A percentile compares a stretch with the other conserved stretches of the same genome.
Evolutionary conservation across 352 stramenopile genomes (phyloP).

Genomic region (Globisporangium barbulae): DNA sequence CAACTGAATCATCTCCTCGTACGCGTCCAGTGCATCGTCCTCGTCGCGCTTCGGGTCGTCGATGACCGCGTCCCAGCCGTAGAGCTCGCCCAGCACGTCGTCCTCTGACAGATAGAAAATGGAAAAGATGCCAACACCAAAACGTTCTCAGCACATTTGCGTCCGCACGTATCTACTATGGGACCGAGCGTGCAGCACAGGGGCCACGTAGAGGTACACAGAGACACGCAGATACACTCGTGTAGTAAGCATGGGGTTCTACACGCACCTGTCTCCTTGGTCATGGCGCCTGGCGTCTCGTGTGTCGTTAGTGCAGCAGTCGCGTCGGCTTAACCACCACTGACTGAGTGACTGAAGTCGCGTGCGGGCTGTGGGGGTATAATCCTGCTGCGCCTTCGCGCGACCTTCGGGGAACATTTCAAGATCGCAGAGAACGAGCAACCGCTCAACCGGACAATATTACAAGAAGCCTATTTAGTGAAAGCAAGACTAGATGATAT

Average conservation of each 20-base stretch:
- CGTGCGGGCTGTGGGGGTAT: not conserved
- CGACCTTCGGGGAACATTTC: not conserved
- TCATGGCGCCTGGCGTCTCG: slow-evolving; percentile 9
- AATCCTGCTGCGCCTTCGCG: not conserved
- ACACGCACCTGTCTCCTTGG: slow-evolving; percentile 16
- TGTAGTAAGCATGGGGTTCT: not conserved
- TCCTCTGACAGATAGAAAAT: slow-evolving; percentile 25
- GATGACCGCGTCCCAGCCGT: slow-evolving; percentile 62
- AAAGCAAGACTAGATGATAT: not conserved
- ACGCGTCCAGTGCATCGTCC: slow-evolving; percentile 67
- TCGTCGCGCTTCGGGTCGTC: slow-evolving; percentile 68
- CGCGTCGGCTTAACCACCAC: not conserved
- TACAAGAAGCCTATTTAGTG: not conserved
- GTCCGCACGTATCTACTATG: too few relatives aligned
- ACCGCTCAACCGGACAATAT: not conserved
- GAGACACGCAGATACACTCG: not conserved
- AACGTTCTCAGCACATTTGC: not conserved
- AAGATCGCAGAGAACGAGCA: too few relatives aligned
- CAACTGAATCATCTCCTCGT: slow-evolving; percentile 69
- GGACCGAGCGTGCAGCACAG: not conserved
- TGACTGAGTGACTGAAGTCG: not conserved
- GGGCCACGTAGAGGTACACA: not conserved
- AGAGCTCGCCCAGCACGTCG: slow-evolving; percentile 60
- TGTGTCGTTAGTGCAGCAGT: not conserved
- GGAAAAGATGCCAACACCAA: not conserved